Evolutionary conservation across 345 rosid species (phyloP).

Genomic region (Corchorus olitorius): DNA sequence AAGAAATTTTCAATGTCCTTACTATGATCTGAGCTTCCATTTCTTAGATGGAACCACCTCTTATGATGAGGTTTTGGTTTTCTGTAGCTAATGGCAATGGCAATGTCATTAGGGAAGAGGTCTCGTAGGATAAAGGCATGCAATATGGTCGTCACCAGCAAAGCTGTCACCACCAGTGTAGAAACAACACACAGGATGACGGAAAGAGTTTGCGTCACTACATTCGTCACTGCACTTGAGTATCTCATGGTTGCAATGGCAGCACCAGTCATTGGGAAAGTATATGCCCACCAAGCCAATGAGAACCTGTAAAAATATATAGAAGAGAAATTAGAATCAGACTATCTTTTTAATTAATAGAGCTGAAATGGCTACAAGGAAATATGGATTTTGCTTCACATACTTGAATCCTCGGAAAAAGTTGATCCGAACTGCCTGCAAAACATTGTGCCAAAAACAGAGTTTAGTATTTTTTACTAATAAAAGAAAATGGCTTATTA

Average conservation of each 20-base stretch:
- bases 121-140: slow-evolving; percentile 53
- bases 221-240: slow-evolving; percentile 50
- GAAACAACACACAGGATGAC: slow-evolving; percentile 45
- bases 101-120: slow-evolving; percentile 73
- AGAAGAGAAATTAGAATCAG: slow-evolving; percentile 3
- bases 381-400: slow-evolving; percentile 3
- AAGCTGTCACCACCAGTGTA: slow-evolving; percentile 52
- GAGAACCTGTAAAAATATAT: slow-evolving; percentile 56
- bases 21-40: slow-evolving; percentile 42
- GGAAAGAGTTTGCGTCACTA: slow-evolving; percentile 44
- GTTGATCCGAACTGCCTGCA: slow-evolving; percentile 73
- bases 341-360: neutral
- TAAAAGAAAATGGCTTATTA: too few relatives aligned
- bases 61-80: slow-evolving; percentile 46
- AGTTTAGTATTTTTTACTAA: neutral
- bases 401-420: slow-evolving; percentile 86
- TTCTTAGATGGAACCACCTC: slow-evolving; percentile 53
- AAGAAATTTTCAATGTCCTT: slow-evolving; percentile 50
- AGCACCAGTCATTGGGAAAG: slow-evolving; percentile 79
- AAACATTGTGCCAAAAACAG: neutral
- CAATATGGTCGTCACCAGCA: slow-evolving; percentile 47
- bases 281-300: slow-evolving; percentile 95
- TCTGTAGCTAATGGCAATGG: slow-evolving; percentile 65
- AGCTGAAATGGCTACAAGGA: neutral
- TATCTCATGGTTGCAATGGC: slow-evolving; percentile 71